Percentiles rank a stretch among this genome's conserved stretches.
phyloP scores from a whole-genome alignment of 306 rosid genomes.

The Lathyrus oleraceus region DNA sequence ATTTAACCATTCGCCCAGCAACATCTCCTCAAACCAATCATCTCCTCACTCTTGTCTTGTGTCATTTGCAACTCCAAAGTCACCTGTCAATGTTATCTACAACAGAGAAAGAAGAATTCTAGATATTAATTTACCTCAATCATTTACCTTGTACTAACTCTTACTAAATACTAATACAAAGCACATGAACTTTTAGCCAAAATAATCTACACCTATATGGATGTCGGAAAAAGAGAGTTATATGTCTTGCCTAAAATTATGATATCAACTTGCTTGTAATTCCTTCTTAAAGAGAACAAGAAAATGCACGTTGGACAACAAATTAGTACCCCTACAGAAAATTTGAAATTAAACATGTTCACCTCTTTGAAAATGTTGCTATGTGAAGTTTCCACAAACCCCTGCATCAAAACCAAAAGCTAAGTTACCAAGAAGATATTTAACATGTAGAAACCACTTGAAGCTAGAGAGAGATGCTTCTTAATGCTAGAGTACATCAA shows the following conservation, averaged over 20 bases:
- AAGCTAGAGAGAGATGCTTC: background rate
- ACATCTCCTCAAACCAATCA: constrained; percentile 48
- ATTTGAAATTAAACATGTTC: constrained; percentile 31
- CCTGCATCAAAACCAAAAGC: constrained; percentile 53
- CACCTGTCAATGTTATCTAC: constrained; percentile 48
- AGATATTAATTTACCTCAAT: no score
- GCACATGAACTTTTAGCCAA: constrained; percentile 17
- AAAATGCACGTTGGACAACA: constrained; percentile 5
- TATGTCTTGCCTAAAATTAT: background rate
- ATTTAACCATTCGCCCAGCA: no score
- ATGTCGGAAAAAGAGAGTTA: no score
- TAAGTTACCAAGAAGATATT: constrained; percentile 33
- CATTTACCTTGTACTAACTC: no score
- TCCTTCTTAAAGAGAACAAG: constrained; percentile 15
- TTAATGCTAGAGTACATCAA: constrained; percentile 6
- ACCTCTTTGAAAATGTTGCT: constrained; percentile 88
- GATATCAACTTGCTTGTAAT: constrained; percentile 7
- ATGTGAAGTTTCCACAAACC: constrained; percentile 66
- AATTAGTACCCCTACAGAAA: background rate
- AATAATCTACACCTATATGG: background rate
- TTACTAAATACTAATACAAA: no score
- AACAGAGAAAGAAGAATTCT: constrained; percentile 16
- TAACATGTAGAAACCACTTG: constrained; percentile 5
- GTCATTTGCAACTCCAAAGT: constrained; percentile 71
- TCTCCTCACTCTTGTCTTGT: constrained; percentile 60